Percentiles rank a stretch among this genome's conserved stretches.
phyloP scores from a whole-genome alignment of 2,329 filamentous ascomycete species.

The Penicillium sclerotigenum region DNA sequence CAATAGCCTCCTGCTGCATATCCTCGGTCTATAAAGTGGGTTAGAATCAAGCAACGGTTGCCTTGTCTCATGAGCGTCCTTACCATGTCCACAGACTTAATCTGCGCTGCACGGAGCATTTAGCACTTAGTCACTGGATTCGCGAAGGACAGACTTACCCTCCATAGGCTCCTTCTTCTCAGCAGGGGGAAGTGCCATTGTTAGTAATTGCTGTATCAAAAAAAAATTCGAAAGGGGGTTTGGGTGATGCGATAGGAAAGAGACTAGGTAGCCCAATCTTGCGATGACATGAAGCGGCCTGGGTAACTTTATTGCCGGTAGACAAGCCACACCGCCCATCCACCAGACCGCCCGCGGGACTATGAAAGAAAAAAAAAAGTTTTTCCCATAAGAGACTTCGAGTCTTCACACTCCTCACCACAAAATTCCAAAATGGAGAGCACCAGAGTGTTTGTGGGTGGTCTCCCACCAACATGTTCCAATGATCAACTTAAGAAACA shows the following conservation, averaged over 20 bases:
- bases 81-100: conserved; percentile 99
- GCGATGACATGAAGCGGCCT: conserved; percentile 14
- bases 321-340: conserved; percentile 3
- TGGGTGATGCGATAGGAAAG: not conserved
- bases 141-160: conserved; percentile 49
- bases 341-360: conserved; percentile 34
- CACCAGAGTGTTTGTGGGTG: conserved; percentile 69
- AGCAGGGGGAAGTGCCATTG: conserved; percentile 32
- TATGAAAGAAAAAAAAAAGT: conserved; percentile 34
- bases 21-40: conserved; percentile 72
- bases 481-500: conserved; percentile 85
- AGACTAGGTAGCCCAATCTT: not conserved
- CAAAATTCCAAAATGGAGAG: conserved; percentile 59
- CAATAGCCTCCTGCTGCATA: conserved; percentile 93
- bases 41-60: conserved; percentile 11
- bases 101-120: conserved; percentile 63
- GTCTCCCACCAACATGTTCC: conserved; percentile 78
- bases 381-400: conserved; percentile 10
- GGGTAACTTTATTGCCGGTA: conserved; percentile 11
- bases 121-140: conserved; percentile 14
- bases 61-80: conserved; percentile 26
- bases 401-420: conserved; percentile 19
- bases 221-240: not conserved
- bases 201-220: conserved; percentile 2
- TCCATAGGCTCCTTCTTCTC: conserved; percentile 72